phyloP scores from a whole-genome alignment of 2,329 filamentous ascomycete genomes.

The Paracamarosporium sp. region DNA sequence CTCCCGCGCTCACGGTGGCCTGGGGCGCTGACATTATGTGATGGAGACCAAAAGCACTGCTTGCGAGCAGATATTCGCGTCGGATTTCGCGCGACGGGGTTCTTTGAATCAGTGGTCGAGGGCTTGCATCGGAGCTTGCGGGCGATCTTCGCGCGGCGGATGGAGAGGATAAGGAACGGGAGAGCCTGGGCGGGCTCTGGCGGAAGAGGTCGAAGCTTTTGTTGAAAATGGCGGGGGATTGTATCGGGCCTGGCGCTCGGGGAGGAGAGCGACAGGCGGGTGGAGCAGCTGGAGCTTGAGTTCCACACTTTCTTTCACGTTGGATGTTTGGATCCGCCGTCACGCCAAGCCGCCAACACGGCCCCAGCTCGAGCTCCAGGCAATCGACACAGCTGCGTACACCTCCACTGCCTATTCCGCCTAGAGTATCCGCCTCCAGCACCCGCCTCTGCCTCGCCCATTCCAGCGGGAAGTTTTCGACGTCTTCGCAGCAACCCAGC shows the following conservation, averaged over 20 bases:
- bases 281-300: constrained; percentile 14
- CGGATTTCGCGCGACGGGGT: constrained; percentile 35
- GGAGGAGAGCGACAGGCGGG: constrained; percentile 27
- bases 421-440: neutral
- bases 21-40: constrained; percentile 49
- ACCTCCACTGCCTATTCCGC: constrained; percentile 12
- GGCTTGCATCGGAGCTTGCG: constrained; percentile 34
- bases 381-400: constrained; percentile 32
- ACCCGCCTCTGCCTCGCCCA: neutral
- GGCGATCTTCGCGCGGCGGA: constrained; percentile 20
- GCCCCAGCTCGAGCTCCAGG: constrained; percentile 28
- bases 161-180: constrained; percentile 31
- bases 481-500: neutral
- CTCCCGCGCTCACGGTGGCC: constrained; percentile 60
- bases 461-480: neutral
- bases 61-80: constrained; percentile 34
- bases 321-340: constrained; percentile 2
- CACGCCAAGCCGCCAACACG: constrained; percentile 10
- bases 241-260: constrained; percentile 25
- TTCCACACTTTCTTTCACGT: constrained; percentile 16
- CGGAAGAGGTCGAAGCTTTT: constrained; percentile 33
- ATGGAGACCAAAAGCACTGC: constrained; percentile 72
- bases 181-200: constrained; percentile 29
- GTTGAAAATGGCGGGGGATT: constrained; percentile 23
- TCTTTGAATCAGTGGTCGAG: constrained; percentile 25